Evolutionary conservation across 1,139 yeast species (phyloP).

Genomic region (Geotrichum klebahnii): DNA sequence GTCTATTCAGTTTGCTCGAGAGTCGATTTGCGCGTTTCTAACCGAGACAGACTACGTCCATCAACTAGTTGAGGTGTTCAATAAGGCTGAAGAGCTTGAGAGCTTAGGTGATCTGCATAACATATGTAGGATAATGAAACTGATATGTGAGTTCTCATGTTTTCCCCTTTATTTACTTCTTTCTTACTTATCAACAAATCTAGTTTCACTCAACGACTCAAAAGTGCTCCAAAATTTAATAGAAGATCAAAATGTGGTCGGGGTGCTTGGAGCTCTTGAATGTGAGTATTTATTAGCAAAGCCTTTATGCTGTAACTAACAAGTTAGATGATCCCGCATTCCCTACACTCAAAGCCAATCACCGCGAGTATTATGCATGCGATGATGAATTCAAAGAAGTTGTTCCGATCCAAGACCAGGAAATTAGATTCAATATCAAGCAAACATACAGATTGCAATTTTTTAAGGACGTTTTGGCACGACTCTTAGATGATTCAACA

Average conservation of each 20-base stretch:
- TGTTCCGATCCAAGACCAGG: slow-evolving; percentile 54
- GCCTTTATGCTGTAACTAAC: not conserved
- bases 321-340: slow-evolving; percentile 65
- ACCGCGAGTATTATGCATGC: slow-evolving; percentile 58
- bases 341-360: slow-evolving; percentile 74
- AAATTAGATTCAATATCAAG: slow-evolving; percentile 55
- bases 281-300: slow-evolving; percentile 33
- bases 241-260: slow-evolving; percentile 56
- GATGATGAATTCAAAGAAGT: slow-evolving; percentile 67
- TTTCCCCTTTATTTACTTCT: not conserved
- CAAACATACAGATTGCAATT: slow-evolving; percentile 75
- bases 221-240: slow-evolving; percentile 62
- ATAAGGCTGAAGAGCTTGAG: slow-evolving; percentile 51
- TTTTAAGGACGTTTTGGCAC: slow-evolving; percentile 76
- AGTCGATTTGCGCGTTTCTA: slow-evolving; percentile 34
- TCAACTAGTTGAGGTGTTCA: slow-evolving; percentile 52
- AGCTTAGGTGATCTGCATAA: slow-evolving; percentile 54
- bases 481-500: slow-evolving; percentile 76
- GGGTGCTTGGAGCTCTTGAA: slow-evolving; percentile 78
- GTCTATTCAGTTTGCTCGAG: slow-evolving; percentile 35
- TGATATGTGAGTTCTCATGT: slow-evolving; percentile 33
- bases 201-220: slow-evolving; percentile 68
- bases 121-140: slow-evolving; percentile 68
- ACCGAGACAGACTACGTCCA: slow-evolving; percentile 47
- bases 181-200: slow-evolving; percentile 12